These are phyloP conservation scores for Phytopythium montanum DNA, from an alignment of 352 stramenopile genomes.

Conservation along the genomic window DNA sequence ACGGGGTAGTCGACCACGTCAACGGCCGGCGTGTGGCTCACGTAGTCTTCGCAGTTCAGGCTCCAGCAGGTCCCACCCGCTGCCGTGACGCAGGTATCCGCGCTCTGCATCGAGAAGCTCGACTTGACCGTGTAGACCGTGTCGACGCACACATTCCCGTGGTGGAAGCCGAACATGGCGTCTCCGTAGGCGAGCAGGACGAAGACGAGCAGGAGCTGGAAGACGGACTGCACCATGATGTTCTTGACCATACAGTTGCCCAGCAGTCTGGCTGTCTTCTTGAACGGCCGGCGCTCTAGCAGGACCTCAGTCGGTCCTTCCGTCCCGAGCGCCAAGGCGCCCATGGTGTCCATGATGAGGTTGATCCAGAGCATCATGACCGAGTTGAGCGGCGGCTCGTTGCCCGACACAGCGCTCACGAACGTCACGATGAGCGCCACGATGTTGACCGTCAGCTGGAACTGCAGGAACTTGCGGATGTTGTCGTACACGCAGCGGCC, in stretches of 20 bases:
- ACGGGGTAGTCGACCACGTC: slow-evolving; percentile 40
- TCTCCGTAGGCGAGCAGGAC: slow-evolving; percentile 63
- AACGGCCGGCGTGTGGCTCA: slow-evolving; percentile 23
- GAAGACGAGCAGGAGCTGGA: slow-evolving; percentile 86
- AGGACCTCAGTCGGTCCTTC: slow-evolving; percentile 63
- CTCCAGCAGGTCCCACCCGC: slow-evolving; percentile 42
- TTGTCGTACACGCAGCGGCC: slow-evolving; percentile 83
- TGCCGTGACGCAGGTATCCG: slow-evolving; percentile 41
- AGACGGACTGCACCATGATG: slow-evolving; percentile 60
- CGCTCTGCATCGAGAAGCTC: slow-evolving; percentile 31
- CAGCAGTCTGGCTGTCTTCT: slow-evolving; percentile 56
- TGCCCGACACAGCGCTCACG: slow-evolving; percentile 76
- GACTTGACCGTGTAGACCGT: slow-evolving; percentile 48
- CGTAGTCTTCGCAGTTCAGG: slow-evolving; percentile 62
- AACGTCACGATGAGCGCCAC: slow-evolving; percentile 77
- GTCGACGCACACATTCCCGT: slow-evolving; percentile 52
- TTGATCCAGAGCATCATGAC: slow-evolving; percentile 91
- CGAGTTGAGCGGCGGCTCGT: slow-evolving; percentile 76
- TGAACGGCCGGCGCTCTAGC: slow-evolving; percentile 66
- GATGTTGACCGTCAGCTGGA: slow-evolving; percentile 84
- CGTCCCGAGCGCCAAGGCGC: slow-evolving; percentile 63
- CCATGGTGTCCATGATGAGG: slow-evolving; percentile 86
- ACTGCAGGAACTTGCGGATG: slow-evolving; percentile 84
- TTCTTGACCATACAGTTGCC: slow-evolving; percentile 74
- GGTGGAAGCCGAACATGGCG: slow-evolving; percentile 48